Evolutionary conservation across 2,329 filamentous ascomycete species (phyloP).

Genomic region (Alternaria postmessia): DNA sequence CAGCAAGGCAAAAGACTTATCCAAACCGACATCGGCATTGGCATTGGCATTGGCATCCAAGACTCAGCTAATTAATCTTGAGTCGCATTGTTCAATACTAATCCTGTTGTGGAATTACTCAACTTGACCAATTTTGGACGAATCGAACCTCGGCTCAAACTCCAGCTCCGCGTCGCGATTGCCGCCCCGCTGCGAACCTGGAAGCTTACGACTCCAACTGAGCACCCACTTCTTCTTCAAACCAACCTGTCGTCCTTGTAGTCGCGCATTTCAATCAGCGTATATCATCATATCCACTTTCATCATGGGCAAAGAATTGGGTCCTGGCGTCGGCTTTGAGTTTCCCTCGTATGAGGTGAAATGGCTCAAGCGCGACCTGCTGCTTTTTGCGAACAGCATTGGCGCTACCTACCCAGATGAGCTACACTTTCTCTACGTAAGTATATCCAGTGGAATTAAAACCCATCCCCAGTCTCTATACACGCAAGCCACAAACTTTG

Average conservation of each 20-base stretch:
- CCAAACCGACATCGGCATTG: slow-evolving; percentile 8
- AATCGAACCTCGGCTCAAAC: slow-evolving; percentile 46
- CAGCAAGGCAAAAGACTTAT: not conserved
- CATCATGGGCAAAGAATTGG: slow-evolving; percentile 45
- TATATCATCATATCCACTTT: not conserved
- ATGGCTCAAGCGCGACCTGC: slow-evolving; percentile 86
- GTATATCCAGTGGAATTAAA: slow-evolving; percentile 32
- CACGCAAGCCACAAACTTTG: not conserved
- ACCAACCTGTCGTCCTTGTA: not conserved
- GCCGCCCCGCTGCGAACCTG: slow-evolving; percentile 37
- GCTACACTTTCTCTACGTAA: slow-evolving; percentile 89
- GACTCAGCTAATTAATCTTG: not conserved
- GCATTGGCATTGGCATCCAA: not conserved
- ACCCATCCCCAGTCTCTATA: not conserved
- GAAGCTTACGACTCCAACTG: slow-evolving; percentile 17
- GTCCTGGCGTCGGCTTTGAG: slow-evolving; percentile 74
- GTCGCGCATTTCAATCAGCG: not conserved
- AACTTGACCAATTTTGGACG: slow-evolving; percentile 22
- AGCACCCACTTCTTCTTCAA: not conserved
- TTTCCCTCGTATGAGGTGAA: slow-evolving; percentile 78
- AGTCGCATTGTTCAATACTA: slow-evolving; percentile 1
- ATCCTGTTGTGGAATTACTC: slow-evolving; percentile 15
- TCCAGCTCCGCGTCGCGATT: slow-evolving; percentile 34
- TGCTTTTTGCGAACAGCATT: slow-evolving; percentile 91
- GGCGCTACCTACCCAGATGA: slow-evolving; percentile 80